Evolutionary conservation across 164 flowering plant genomes (phyloP).

Genomic region (Vitis rotundifolia): DNA sequence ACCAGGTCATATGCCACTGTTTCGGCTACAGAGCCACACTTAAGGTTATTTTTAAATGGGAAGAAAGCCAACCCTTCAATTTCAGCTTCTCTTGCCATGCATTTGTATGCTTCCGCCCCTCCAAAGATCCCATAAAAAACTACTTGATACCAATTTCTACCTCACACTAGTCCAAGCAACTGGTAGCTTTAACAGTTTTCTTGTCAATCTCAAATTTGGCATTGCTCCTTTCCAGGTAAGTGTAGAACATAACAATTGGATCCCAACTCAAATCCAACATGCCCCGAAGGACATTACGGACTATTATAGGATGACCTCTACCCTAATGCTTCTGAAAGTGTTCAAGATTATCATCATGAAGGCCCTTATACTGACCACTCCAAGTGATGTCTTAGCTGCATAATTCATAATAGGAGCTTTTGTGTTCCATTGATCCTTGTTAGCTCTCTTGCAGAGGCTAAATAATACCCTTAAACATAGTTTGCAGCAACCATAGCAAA

Average conservation of each 20-base stretch:
- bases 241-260: constrained; percentile 57
- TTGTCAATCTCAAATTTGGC: constrained; percentile 22
- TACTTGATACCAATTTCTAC: too few species aligned
- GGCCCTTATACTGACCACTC: constrained; percentile 77
- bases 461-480: constrained; percentile 75
- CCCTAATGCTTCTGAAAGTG: constrained; percentile 82
- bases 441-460: constrained; percentile 74
- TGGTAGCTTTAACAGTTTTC: constrained; percentile 25
- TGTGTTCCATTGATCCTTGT: constrained; percentile 86
- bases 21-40: too few species aligned
- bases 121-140: too few species aligned
- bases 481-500: constrained; percentile 36
- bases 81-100: too few species aligned
- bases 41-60: too few species aligned
- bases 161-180: constrained; percentile 63
- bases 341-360: too few species aligned
- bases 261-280: constrained; percentile 61
- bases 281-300: constrained; percentile 50
- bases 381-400: constrained; percentile 79
- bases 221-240: constrained; percentile 33
- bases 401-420: constrained; percentile 87
- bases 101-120: too few species aligned
- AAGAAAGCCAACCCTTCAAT: too few species aligned
- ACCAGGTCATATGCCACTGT: too few species aligned
- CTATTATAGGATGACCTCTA: constrained; percentile 72